phyloP scores from a whole-genome alignment of 306 rosid species.

The Trifolium pratense region DNA sequence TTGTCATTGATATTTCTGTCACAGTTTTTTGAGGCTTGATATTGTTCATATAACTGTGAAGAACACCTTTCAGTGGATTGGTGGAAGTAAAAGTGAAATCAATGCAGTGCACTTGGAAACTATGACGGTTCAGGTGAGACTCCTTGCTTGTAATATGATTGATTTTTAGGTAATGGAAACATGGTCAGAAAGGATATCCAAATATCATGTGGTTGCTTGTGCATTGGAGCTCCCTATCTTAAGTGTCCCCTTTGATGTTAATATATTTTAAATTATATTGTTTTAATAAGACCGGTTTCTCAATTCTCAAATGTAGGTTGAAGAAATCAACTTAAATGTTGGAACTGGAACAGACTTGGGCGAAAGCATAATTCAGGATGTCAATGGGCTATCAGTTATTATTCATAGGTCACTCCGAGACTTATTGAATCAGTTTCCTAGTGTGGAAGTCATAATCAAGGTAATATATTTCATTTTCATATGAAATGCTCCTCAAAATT shows the following conservation, averaged over 20 bases:
- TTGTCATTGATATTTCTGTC: conserved; percentile 43
- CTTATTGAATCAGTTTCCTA: conserved; percentile 72
- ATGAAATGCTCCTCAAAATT: conserved; percentile 19
- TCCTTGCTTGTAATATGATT: conserved; percentile 30
- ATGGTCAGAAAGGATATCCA: conserved; percentile 28
- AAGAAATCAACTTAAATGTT: conserved; percentile 91
- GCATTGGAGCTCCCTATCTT: conserved; percentile 10
- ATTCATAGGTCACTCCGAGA: conserved; percentile 91
- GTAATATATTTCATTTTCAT: conserved; percentile 48
- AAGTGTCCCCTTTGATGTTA: conserved; percentile 20
- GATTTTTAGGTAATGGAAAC: conserved; percentile 20
- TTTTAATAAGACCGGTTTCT: conserved; percentile 27
- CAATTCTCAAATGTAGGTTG: conserved; percentile 62
- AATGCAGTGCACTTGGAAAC: conserved; percentile 88
- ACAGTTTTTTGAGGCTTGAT: conserved; percentile 97
- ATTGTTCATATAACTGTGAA: conserved; percentile 88
- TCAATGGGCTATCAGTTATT: conserved; percentile 83
- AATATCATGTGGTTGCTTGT: conserved; percentile 24
- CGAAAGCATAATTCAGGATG: conserved; percentile 90
- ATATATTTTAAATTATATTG: background rate
- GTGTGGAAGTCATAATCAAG: conserved; percentile 69
- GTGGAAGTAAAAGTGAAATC: conserved; percentile 82
- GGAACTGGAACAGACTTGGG: conserved; percentile 80
- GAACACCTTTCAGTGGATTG: conserved; percentile 83
- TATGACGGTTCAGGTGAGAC: conserved; percentile 75